Evolutionary conservation across 225 moss, liverwort and hornwort genomes (phyloP).

Genomic region (Physcomitrium patens): DNA sequence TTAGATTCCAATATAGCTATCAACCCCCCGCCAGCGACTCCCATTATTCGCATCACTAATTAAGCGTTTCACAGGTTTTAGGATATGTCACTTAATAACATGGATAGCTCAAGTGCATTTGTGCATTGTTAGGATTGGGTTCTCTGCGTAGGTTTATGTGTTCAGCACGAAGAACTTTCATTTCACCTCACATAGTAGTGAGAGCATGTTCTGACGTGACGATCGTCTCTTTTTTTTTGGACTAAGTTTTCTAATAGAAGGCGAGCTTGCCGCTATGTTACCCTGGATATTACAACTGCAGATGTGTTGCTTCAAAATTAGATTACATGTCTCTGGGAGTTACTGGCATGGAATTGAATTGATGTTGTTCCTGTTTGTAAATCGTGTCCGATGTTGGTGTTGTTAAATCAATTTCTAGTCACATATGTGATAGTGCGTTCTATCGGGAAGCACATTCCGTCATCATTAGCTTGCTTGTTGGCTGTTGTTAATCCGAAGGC

Average conservation of each 20-base stretch:
- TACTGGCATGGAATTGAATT: slow-evolving; percentile 13
- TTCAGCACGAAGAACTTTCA: neutral
- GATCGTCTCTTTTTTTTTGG: slow-evolving; percentile 4
- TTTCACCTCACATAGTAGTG: slow-evolving; percentile 4
- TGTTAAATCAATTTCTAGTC: slow-evolving; percentile 5
- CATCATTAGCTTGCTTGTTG: neutral
- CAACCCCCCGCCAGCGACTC: neutral
- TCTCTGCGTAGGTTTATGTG: slow-evolving; percentile 7
- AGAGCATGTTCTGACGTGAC: neutral
- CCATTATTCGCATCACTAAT: slow-evolving; percentile 9
- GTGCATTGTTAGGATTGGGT: neutral
- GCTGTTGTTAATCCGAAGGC: slow-evolving; percentile 11
- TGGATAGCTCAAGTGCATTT: slow-evolving; percentile 10
- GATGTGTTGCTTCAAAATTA: slow-evolving; percentile 8
- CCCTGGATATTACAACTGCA: neutral
- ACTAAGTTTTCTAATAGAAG: slow-evolving; percentile 14
- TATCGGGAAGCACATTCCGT: neutral
- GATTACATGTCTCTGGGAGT: slow-evolving; percentile 27
- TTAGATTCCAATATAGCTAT: neutral
- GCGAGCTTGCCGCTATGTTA: neutral
- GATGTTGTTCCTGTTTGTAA: slow-evolving; percentile 2
- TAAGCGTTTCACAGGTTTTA: slow-evolving; percentile 12
- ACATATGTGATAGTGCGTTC: neutral
- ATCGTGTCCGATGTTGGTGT: neutral
- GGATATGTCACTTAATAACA: slow-evolving; percentile 24